Evolutionary conservation across 805 yeast genomes (phyloP), one percentile per base, ranked within the genome.

Genomic region (Yamadazyma philogaea): DNA sequence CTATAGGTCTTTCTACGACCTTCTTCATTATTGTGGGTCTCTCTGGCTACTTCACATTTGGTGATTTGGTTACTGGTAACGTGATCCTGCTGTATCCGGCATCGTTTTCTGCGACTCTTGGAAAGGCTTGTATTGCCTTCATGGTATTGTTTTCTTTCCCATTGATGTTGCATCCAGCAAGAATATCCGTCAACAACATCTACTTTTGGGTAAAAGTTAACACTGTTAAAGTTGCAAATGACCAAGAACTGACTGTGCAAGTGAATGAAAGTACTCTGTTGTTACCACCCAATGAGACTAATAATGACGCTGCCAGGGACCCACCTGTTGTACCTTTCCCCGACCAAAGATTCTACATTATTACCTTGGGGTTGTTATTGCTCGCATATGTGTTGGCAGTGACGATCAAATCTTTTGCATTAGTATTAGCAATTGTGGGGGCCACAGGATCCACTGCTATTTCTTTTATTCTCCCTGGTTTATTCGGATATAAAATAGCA

Each of bases 381-480:
- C 43, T 59, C 1, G 74, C 81, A 0, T 85, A 83, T 54, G 45
- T 69, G 0, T 60, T 79, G 15, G 87, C 95, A 0, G 59, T 80
- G 0, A 59, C 77, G 5, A 74, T 85, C 12, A 65, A 71, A 1
- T 82, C 87, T 0, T 78, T 85, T 57, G 90, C 84, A 38, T 71
- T 77, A 21, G 84, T 85, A 2, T 61, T 85, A 39, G 79, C 91
- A 0, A 63, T 85, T 39, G 89, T 85, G 7, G 95, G 95, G 3
- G 84, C 90, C 6, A 85, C 93, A 0, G 95, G 95, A 0, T 85
- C 90, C 4, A 86, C 90, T 0, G 69, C 87, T 16, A 85, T 85
- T 36, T 81, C 88, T 14, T 85, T 84, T 58, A 83, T 84, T 10
- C 67, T 85, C 30, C 95, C 95, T 0, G 93, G 95, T 0, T 63